These are phyloP conservation scores for Entelexis sorbosivorans DNA, from an alignment of 1,139 yeast genomes.

Conservation along the genomic window DNA sequence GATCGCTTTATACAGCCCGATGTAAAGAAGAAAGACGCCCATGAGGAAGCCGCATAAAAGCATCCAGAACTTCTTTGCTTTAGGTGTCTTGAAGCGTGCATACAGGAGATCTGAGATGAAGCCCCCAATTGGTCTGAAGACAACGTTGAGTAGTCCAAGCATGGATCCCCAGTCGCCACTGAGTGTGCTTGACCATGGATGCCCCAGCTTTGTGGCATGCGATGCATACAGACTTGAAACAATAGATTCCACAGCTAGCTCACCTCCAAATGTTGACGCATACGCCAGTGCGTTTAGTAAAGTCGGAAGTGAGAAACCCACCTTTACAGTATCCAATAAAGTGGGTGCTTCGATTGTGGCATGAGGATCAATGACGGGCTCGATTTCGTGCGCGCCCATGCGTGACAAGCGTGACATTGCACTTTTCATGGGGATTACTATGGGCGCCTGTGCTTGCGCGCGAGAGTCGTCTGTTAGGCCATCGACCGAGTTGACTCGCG, in stretches of 20 bases:
- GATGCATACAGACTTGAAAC: slow-evolving; percentile 27
- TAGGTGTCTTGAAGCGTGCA: slow-evolving; percentile 21
- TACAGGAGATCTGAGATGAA: slow-evolving; percentile 28
- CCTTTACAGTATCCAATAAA: slow-evolving; percentile 20
- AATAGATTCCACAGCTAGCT: slow-evolving; percentile 31
- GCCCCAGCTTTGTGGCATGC: slow-evolving; percentile 20
- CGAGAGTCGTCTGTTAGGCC: background rate
- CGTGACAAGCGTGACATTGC: slow-evolving; percentile 6
- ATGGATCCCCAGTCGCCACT: slow-evolving; percentile 33
- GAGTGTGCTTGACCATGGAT: slow-evolving; percentile 25
- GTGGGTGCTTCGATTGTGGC: slow-evolving; percentile 29
- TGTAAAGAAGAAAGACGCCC: slow-evolving; percentile 31
- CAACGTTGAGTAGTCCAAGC: slow-evolving; percentile 31
- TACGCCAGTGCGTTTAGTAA: slow-evolving; percentile 30
- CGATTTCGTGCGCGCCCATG: slow-evolving; percentile 2
- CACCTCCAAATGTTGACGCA: slow-evolving; percentile 31
- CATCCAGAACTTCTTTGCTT: slow-evolving; percentile 30
- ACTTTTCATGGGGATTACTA: slow-evolving; percentile 1
- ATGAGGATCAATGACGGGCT: slow-evolving; percentile 22
- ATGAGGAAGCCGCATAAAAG: slow-evolving; percentile 25
- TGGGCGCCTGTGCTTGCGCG: background rate
- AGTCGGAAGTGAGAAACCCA: slow-evolving; percentile 27
- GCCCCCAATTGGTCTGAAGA: slow-evolving; percentile 32
- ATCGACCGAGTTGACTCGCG: background rate
- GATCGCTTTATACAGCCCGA: slow-evolving; percentile 26